phyloP scores from a whole-genome alignment of 1,139 yeast species.

The Yamadazyma songkhlaensis region DNA sequence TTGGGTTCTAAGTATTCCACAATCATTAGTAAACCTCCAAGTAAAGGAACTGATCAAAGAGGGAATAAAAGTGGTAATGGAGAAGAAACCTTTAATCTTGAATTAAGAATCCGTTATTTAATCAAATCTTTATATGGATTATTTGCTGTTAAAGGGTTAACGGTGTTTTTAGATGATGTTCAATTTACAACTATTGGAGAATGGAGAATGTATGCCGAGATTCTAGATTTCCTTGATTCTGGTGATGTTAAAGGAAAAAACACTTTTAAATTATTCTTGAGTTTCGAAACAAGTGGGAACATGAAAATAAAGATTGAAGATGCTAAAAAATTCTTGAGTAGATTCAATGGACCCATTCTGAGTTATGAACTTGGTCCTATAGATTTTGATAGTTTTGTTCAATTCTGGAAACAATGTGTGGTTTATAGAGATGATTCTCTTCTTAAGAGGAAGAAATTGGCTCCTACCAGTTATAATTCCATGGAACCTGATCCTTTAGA shows the following conservation, averaged over 20 bases:
- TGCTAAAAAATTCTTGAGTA: slow-evolving; percentile 6
- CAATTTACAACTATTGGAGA: slow-evolving; percentile 42
- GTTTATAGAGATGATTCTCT: slow-evolving; percentile 1
- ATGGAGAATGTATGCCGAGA: slow-evolving; percentile 28
- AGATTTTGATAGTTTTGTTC: slow-evolving; percentile 8
- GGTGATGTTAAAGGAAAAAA: slow-evolving; percentile 16
- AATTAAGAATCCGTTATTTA: slow-evolving; percentile 42
- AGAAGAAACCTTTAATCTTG: slow-evolving; percentile 26
- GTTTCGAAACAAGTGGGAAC: slow-evolving; percentile 1
- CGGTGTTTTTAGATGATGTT: slow-evolving; percentile 48
- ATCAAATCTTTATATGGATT: slow-evolving; percentile 43
- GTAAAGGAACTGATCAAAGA: no score
- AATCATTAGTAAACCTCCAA: slow-evolving; percentile 4
- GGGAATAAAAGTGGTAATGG: no score
- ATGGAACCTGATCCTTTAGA: slow-evolving; percentile 3
- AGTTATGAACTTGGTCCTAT: slow-evolving; percentile 11
- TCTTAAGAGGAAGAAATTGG: neutral
- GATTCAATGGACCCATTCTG: slow-evolving; percentile 7
- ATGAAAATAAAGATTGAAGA: neutral
- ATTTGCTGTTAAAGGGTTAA: slow-evolving; percentile 42
- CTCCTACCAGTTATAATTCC: slow-evolving; percentile 9
- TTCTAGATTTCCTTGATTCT: slow-evolving; percentile 21
- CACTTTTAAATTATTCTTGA: slow-evolving; percentile 4
- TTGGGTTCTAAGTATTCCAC: slow-evolving; percentile 44
- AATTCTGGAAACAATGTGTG: slow-evolving; percentile 12